Evolutionary conservation across 2,329 filamentous ascomycete genomes (phyloP), one percentile per base, ranked within the genome.

Genomic region (Cryphonectria parasitica): DNA sequence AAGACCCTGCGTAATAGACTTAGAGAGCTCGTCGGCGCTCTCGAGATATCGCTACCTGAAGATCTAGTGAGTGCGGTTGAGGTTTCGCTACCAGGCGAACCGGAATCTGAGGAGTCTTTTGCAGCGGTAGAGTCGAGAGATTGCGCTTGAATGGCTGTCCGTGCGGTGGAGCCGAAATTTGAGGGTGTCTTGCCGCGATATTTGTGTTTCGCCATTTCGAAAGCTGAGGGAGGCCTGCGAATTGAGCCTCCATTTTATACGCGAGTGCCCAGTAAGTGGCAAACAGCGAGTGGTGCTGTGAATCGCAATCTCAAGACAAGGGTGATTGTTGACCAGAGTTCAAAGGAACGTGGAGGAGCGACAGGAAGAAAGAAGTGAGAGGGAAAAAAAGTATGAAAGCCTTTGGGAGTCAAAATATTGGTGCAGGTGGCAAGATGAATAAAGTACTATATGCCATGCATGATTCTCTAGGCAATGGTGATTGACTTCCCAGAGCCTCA

Each of bases 161-260:
- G 54, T 58, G 54, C 54, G 54, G 54, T 34, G 15, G 54, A 58
- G 54, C 54, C 54, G 54, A 58, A 31, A 58, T 58, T 58, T 58
- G 54, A 58, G 54, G 54, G 54, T 58, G 13, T 34, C 28, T 58
- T 58, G 25, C 54, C 28, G 15, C 31, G 54, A 15, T 31, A 17
- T 58, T 58, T 58, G 28, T 58, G 54, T 58, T 58, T 58, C 54
- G 54, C 54, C 54, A 58, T 58, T 2, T 34, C 31, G 25, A 31
- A 17, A 8, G 17, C 3, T 31, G 25, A 31, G 54, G 28, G 25
- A 31, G 54, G 54, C 54, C 54, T 58, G 54, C 54, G 25, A 19
- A 28, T 34, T 34, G 54, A 31, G 25, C 54, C 25, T 31, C 11
- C 54, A 58, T 58, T 34, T 58, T 58, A 58, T 58, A 31, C 11